A percentile compares a stretch with the other conserved stretches of the same genome.
Evolutionary conservation across 2,329 filamentous ascomycete genomes (phyloP).

Genomic region (Colletotrichum orchidophilum): DNA sequence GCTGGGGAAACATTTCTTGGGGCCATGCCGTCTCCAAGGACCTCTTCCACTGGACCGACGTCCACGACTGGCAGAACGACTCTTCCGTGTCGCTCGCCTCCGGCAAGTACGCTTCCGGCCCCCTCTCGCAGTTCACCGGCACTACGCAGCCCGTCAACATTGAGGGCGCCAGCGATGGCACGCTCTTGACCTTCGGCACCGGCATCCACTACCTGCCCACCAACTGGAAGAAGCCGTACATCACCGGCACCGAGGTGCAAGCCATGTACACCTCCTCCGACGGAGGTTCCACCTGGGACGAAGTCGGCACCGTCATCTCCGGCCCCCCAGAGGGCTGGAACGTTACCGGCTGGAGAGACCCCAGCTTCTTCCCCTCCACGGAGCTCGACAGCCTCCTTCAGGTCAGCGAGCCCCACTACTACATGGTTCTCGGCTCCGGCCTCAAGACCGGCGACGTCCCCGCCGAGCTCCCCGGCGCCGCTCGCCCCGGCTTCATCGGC

Average conservation of each 20-base stretch:
- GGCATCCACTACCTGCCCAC: conserved; percentile 32
- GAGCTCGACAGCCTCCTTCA: conserved; percentile 27
- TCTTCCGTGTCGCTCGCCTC: conserved; percentile 29
- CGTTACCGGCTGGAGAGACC: conserved; percentile 35
- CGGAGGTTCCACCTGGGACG: conserved; percentile 27
- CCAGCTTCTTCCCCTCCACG: conserved; percentile 31
- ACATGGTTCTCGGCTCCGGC: conserved; percentile 35
- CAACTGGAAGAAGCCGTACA: conserved; percentile 35
- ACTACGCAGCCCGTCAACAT: conserved; percentile 31
- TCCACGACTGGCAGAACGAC: conserved; percentile 31
- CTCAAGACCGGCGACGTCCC: conserved; percentile 33
- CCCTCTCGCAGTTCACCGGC: conserved; percentile 31
- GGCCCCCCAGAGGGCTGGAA: conserved; percentile 33
- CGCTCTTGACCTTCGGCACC: conserved; percentile 31
- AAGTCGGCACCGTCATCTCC: conserved; percentile 29
- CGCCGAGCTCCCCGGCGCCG: conserved; percentile 27
- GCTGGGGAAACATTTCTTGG: conserved; percentile 72
- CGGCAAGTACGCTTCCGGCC: conserved; percentile 12
- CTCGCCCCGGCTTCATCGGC: conserved; percentile 34
- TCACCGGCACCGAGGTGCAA: conserved; percentile 31
- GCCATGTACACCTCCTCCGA: conserved; percentile 29
- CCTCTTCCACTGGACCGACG: conserved; percentile 65
- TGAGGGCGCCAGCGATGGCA: conserved; percentile 29
- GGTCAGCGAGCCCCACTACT: conserved; percentile 30
- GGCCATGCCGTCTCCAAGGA: conserved; percentile 71